Percentiles rank a stretch among this genome's conserved stretches.
These are phyloP conservation scores for Suillus occidentalis DNA, from an alignment of 768 basidiomycete species.

Conservation along the genomic window DNA sequence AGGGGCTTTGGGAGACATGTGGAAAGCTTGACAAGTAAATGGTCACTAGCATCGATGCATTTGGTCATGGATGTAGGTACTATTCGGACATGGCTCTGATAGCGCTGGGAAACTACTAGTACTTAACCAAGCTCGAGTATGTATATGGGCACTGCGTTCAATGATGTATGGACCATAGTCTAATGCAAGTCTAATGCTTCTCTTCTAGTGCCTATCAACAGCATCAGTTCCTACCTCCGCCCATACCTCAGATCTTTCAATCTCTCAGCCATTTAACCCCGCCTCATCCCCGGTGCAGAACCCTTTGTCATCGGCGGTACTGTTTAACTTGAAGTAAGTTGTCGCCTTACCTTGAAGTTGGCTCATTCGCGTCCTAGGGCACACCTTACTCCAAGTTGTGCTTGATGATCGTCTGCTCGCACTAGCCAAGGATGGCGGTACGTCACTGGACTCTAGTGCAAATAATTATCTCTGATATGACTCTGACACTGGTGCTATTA, in stretches of 20 bases:
- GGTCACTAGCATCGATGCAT: background rate
- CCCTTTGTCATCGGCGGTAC: slow-evolving; percentile 65
- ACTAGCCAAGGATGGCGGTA: slow-evolving; percentile 50
- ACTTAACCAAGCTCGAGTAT: background rate
- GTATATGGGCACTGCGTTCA: background rate
- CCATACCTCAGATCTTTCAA: slow-evolving; percentile 38
- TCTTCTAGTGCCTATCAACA: slow-evolving; percentile 63
- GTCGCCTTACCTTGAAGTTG: background rate
- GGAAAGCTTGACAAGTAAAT: slow-evolving; percentile 14
- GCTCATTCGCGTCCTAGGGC: slow-evolving; percentile 39
- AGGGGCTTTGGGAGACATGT: slow-evolving; percentile 45
- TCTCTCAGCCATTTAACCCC: slow-evolving; percentile 41
- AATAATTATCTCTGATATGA: background rate
- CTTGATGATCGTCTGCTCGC: slow-evolving; percentile 61
- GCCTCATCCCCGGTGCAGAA: slow-evolving; percentile 59
- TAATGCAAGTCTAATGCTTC: slow-evolving; percentile 32
- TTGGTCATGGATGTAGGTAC: background rate
- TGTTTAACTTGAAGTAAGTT: background rate
- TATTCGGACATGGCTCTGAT: background rate
- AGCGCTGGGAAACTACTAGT: background rate
- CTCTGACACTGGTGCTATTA: background rate
- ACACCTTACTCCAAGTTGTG: slow-evolving; percentile 58
- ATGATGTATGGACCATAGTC: no score
- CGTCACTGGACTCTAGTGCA: slow-evolving; percentile 7
- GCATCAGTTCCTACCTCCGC: slow-evolving; percentile 66